phyloP scores from a whole-genome alignment of 1,284 basidiomycete genomes.

The Austroboletus novae-zelandiae region DNA sequence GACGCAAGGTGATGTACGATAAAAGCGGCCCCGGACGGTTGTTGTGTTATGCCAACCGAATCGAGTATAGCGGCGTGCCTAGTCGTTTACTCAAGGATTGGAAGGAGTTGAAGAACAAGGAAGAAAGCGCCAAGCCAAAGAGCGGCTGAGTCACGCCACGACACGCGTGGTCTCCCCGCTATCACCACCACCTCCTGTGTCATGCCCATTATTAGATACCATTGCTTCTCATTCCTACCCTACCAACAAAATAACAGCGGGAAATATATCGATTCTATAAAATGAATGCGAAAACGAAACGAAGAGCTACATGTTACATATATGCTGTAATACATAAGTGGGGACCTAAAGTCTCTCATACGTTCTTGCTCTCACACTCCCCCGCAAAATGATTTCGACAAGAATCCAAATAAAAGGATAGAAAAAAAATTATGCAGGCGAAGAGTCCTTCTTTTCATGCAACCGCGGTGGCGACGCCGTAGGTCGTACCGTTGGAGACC shows the following conservation, averaged over 20 bases:
- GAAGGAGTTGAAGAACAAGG: background rate
- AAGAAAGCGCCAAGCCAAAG: background rate
- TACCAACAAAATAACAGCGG: too few relatives aligned
- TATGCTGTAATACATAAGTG: constrained; percentile 27
- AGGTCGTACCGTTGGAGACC: constrained; percentile 38
- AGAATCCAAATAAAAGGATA: background rate
- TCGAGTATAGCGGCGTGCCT: background rate
- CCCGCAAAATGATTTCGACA: too few relatives aligned
- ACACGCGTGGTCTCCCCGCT: background rate
- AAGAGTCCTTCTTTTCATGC: constrained; percentile 33
- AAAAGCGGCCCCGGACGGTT: too few relatives aligned
- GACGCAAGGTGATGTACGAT: too few relatives aligned
- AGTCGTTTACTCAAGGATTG: background rate
- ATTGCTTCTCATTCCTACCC: too few relatives aligned
- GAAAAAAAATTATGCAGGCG: constrained; percentile 20
- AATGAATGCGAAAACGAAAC: constrained; percentile 9
- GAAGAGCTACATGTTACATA: constrained; percentile 30
- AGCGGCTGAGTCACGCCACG: background rate
- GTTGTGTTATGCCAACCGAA: background rate
- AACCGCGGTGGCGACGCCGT: constrained; percentile 37
- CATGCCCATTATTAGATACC: too few relatives aligned
- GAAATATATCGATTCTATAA: constrained; percentile 13
- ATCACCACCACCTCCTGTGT: too few relatives aligned
- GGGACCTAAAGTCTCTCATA: background rate
- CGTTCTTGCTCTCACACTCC: background rate